These are phyloP conservation scores for Acarospora socialis DNA, from an alignment of 2,329 filamentous ascomycete genomes.

Conservation along the genomic window DNA sequence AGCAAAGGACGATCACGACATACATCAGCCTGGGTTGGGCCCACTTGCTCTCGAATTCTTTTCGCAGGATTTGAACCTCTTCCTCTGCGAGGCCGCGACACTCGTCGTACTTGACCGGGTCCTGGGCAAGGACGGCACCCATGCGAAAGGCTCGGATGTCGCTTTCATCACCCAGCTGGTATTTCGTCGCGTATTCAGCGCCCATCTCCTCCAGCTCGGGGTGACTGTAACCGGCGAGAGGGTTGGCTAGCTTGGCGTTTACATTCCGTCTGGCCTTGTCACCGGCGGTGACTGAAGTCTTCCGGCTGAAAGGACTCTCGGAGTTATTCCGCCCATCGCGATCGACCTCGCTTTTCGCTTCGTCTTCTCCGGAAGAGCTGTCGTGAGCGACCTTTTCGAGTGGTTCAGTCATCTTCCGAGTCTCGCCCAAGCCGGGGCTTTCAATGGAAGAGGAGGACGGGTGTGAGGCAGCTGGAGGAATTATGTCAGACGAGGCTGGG, in stretches of 20 bases:
- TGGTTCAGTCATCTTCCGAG: no score
- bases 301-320: not conserved
- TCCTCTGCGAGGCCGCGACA: slow-evolving; percentile 41
- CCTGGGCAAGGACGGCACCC: slow-evolving; percentile 44
- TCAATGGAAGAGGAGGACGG: no score
- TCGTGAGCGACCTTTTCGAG: no score
- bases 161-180: slow-evolving; percentile 40
- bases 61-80: slow-evolving; percentile 43
- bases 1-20: slow-evolving; percentile 50
- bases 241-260: slow-evolving; percentile 40
- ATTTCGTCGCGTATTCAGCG: slow-evolving; percentile 41
- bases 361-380: no score
- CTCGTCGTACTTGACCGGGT: slow-evolving; percentile 35
- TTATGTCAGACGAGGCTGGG: no score
- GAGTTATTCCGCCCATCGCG: slow-evolving; percentile 6
- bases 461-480: no score
- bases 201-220: slow-evolving; percentile 42
- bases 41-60: slow-evolving; percentile 54
- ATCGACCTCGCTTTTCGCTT: no score
- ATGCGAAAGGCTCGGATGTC: slow-evolving; percentile 41
- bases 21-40: slow-evolving; percentile 52
- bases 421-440: no score
- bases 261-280: slow-evolving; percentile 28
- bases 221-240: slow-evolving; percentile 34
- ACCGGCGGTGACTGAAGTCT: slow-evolving; percentile 19